A percentile compares a stretch with the other conserved stretches of the same genome.
Evolutionary conservation across 202 grass and related monocot genomes (phyloP).

Genomic region (Setaria italica): DNA sequence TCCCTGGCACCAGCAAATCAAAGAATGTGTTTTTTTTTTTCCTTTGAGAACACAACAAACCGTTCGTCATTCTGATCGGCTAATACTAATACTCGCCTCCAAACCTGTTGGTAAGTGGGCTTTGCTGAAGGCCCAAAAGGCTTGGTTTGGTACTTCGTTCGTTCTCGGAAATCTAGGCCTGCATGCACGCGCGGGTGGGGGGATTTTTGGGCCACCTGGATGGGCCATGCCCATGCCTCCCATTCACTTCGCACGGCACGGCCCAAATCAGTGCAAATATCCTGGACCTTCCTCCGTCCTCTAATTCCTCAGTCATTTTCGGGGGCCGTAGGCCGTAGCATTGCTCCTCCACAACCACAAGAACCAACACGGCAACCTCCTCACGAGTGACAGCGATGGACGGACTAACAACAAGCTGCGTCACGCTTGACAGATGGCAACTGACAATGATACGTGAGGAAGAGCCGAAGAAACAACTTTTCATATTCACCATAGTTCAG

Average conservation of each 20-base stretch:
- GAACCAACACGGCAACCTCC: background rate
- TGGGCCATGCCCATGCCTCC: too few species aligned
- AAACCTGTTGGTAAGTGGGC: too few species aligned
- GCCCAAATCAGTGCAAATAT: too few species aligned
- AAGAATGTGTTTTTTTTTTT: background rate
- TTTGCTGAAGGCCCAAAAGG: too few species aligned
- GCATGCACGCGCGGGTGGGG: too few species aligned
- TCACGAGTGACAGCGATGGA: slow-evolving; percentile 11
- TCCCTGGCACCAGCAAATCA: background rate
- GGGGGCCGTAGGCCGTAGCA: background rate
- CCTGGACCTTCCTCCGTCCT: background rate
- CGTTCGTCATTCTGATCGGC: too few species aligned
- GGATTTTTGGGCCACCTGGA: too few species aligned
- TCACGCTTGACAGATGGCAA: background rate
- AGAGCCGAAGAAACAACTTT: background rate
- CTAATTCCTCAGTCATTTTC: slow-evolving; percentile 11
- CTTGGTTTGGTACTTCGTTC: too few species aligned
- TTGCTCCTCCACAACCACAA: background rate
- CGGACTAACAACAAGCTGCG: background rate
- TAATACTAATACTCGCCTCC: too few species aligned
- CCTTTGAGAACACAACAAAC: too few species aligned
- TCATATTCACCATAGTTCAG: background rate
- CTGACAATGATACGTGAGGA: background rate
- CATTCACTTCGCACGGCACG: too few species aligned
- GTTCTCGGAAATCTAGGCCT: too few species aligned